phyloP scores from a whole-genome alignment of 2,329 filamentous ascomycete species.

The Cladosporium oxysporum region DNA sequence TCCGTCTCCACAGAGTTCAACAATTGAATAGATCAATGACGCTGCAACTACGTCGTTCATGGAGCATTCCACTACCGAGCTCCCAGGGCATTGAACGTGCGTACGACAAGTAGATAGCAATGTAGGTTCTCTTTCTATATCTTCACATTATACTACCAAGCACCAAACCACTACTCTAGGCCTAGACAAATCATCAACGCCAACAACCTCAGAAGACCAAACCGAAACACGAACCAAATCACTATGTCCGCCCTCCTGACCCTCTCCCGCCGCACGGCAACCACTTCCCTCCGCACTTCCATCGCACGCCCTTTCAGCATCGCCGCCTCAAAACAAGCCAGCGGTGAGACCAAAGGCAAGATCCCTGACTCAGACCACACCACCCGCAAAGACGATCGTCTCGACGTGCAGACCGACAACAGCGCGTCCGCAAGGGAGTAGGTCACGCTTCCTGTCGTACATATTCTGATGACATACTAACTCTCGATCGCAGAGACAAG shows the following conservation, averaged over 20 bases:
- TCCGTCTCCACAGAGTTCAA: slow-evolving; percentile 13
- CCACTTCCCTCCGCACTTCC: background rate
- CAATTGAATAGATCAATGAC: slow-evolving; percentile 14
- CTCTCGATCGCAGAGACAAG: background rate
- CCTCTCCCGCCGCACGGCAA: slow-evolving; percentile 38
- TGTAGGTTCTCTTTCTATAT: background rate
- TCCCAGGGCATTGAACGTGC: background rate
- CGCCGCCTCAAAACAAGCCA: slow-evolving; percentile 18
- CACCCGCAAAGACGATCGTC: slow-evolving; percentile 37
- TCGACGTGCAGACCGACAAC: slow-evolving; percentile 40
- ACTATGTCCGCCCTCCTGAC: slow-evolving; percentile 43
- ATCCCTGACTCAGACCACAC: slow-evolving; percentile 33
- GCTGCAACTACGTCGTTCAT: slow-evolving; percentile 15
- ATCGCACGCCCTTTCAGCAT: slow-evolving; percentile 21
- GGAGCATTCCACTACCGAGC: slow-evolving; percentile 13
- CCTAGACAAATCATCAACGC: background rate
- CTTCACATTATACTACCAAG: background rate
- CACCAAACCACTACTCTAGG: background rate
- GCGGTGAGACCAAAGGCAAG: slow-evolving; percentile 24
- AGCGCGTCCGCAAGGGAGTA: slow-evolving; percentile 38
- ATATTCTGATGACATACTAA: background rate
- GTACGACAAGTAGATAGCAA: background rate
- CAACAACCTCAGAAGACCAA: background rate
- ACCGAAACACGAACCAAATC: background rate
- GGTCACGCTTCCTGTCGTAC: slow-evolving; percentile 21